Evolutionary conservation across 495 filamentous ascomycete genomes (phyloP).

Genomic region (Cladorrhinum samala): DNA sequence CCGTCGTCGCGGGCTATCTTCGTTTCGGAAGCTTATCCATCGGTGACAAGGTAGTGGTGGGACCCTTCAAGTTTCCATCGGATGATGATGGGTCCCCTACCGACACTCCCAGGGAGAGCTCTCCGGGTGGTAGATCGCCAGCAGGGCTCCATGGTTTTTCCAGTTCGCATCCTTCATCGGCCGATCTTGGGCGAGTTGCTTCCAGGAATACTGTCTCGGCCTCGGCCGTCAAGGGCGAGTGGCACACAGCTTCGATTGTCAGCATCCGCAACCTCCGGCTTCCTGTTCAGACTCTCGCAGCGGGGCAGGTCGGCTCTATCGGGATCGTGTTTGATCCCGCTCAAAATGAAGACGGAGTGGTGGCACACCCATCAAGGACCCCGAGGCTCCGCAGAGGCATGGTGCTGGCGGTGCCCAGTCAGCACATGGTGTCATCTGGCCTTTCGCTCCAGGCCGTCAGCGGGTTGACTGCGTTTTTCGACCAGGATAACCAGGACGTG

Average conservation of each 20-base stretch:
- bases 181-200: slow-evolving; percentile 36
- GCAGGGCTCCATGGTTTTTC: slow-evolving; percentile 28
- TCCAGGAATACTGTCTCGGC: slow-evolving; percentile 37
- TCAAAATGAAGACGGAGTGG: slow-evolving; percentile 14
- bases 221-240: slow-evolving; percentile 52
- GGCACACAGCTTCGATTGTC: slow-evolving; percentile 70
- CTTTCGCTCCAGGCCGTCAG: slow-evolving; percentile 49
- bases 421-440: slow-evolving; percentile 42
- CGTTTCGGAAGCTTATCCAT: slow-evolving; percentile 70
- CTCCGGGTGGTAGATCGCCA: slow-evolving; percentile 23
- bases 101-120: slow-evolving; percentile 31
- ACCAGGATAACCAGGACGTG: slow-evolving; percentile 32
- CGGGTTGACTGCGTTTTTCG: slow-evolving; percentile 47
- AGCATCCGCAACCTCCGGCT: slow-evolving; percentile 85
- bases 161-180: slow-evolving; percentile 37
- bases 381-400: slow-evolving; percentile 74
- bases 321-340: slow-evolving; percentile 58
- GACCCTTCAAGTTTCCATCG: slow-evolving; percentile 56
- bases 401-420: slow-evolving; percentile 58
- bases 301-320: slow-evolving; percentile 86
- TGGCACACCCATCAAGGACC: slow-evolving; percentile 11
- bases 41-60: slow-evolving; percentile 72
- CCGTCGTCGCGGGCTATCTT: slow-evolving; percentile 77
- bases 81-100: slow-evolving; percentile 34
- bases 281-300: slow-evolving; percentile 66